These are phyloP conservation scores for Gypsophila paniculata DNA, from an alignment of 179 eudicot genomes.

Conservation along the genomic window DNA sequence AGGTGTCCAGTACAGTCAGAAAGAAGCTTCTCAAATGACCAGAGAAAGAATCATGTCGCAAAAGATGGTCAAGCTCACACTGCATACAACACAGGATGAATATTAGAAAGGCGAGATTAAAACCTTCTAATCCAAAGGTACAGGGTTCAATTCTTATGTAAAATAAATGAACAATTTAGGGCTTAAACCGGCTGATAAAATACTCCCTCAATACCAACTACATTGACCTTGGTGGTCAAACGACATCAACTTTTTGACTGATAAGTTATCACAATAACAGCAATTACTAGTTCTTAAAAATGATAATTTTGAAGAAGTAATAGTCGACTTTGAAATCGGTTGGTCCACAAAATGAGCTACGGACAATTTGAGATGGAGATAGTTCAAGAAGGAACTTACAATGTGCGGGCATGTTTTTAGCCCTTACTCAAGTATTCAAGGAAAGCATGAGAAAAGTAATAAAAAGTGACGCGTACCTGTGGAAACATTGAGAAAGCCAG, in stretches of 20 bases:
- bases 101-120: slow-evolving; percentile 18
- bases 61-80: slow-evolving; percentile 90
- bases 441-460: background rate
- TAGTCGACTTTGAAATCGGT: background rate
- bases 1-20: slow-evolving; percentile 70
- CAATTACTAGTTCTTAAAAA: too few relatives aligned
- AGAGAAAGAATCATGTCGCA: slow-evolving; percentile 67
- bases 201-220: background rate
- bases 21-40: slow-evolving; percentile 86
- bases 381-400: background rate
- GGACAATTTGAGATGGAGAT: background rate
- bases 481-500: slow-evolving; percentile 95
- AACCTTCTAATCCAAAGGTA: background rate
- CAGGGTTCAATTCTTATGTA: background rate
- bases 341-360: background rate
- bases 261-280: background rate
- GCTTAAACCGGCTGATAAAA: background rate
- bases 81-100: slow-evolving; percentile 31
- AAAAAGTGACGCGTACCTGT: slow-evolving; percentile 51
- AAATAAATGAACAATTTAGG: background rate
- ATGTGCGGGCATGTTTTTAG: background rate
- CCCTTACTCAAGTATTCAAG: background rate
- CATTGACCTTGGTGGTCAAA: background rate
- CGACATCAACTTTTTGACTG: background rate
- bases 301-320: background rate